Percentiles rank a stretch among this genome's conserved stretches.
Conservation (phyloP, 2,329 filamentous ascomycete species). For the Ascocoryne sarcoides region DNA sequence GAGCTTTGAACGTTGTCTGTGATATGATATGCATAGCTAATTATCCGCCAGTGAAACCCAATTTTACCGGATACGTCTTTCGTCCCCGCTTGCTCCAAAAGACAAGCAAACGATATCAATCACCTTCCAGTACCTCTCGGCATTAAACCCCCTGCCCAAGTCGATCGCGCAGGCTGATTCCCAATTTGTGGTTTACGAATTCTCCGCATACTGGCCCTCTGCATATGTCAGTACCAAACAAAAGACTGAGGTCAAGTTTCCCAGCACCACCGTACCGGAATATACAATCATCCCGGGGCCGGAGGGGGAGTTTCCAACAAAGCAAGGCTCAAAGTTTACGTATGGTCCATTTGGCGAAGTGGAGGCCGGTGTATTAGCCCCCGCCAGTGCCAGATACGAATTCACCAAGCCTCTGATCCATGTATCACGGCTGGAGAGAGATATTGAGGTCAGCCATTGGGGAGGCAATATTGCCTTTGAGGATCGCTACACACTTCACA, state of each 20-base stretch:
- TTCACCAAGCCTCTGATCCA: constrained; percentile 88
- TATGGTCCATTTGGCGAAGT: constrained; percentile 85
- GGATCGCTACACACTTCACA: constrained; percentile 81
- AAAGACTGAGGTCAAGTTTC: constrained; percentile 93
- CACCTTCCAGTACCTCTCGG: constrained; percentile 70
- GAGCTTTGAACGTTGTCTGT: background rate
- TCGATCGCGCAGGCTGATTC: constrained; percentile 74
- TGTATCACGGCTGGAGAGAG: constrained; percentile 70
- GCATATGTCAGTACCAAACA: constrained; percentile 84
- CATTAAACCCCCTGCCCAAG: constrained; percentile 73
- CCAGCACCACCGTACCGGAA: constrained; percentile 69
- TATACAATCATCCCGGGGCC: constrained; percentile 66
- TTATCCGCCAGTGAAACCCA: constrained; percentile 50
- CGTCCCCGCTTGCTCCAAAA: constrained; percentile 64
- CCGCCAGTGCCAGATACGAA: constrained; percentile 79
- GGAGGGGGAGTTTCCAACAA: constrained; percentile 59
- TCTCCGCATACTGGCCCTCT: constrained; percentile 77
- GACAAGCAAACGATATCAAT: constrained; percentile 81
- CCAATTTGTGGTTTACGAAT: constrained; percentile 79
- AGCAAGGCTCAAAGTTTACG: constrained; percentile 75
- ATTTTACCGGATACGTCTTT: constrained; percentile 78
- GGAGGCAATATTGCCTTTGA: constrained; percentile 93
- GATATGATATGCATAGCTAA: constrained; percentile 15
- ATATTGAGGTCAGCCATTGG: constrained; percentile 96
- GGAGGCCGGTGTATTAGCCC: constrained; percentile 65